These are phyloP conservation scores for Daldinia caldariorum DNA, from an alignment of 495 filamentous ascomycete species.

Conservation along the genomic window DNA sequence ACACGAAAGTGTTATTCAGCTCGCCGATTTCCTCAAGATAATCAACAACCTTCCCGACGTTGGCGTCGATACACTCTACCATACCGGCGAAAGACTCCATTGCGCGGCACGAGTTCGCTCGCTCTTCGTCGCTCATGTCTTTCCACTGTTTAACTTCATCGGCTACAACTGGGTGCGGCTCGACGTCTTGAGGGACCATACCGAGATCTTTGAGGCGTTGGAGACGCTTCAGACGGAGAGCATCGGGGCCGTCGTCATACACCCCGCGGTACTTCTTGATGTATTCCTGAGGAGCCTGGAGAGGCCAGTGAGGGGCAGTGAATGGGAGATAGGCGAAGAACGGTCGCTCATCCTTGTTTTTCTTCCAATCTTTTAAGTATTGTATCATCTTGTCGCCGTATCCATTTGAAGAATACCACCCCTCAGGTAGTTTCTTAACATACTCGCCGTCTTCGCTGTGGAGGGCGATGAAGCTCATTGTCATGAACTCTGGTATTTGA, in stretches of 20 bases:
- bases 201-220: conserved; percentile 63
- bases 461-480: conserved; percentile 63
- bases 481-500: conserved; percentile 60
- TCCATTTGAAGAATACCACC: conserved; percentile 66
- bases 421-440: conserved; percentile 61
- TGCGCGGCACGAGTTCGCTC: conserved; percentile 63
- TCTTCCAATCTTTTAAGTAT: conserved; percentile 65
- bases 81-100: conserved; percentile 72
- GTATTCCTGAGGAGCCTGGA: conserved; percentile 66
- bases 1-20: conserved; percentile 71
- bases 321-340: conserved; percentile 71
- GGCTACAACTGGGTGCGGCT: conserved; percentile 65
- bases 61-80: conserved; percentile 70
- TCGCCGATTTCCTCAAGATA: conserved; percentile 67
- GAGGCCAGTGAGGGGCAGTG: conserved; percentile 70
- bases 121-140: conserved; percentile 62
- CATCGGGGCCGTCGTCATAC: conserved; percentile 67
- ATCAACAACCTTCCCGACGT: conserved; percentile 69
- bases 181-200: conserved; percentile 62
- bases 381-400: conserved; percentile 66
- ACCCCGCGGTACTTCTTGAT: conserved; percentile 65
- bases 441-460: conserved; percentile 67
- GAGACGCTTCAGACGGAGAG: conserved; percentile 62
- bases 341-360: conserved; percentile 59
- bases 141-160: conserved; percentile 67